A percentile compares a stretch with the other conserved stretches of the same genome.
These are phyloP conservation scores for Curvularia verruculosa DNA, from an alignment of 2,329 filamentous ascomycete species.

Conservation along the genomic window DNA sequence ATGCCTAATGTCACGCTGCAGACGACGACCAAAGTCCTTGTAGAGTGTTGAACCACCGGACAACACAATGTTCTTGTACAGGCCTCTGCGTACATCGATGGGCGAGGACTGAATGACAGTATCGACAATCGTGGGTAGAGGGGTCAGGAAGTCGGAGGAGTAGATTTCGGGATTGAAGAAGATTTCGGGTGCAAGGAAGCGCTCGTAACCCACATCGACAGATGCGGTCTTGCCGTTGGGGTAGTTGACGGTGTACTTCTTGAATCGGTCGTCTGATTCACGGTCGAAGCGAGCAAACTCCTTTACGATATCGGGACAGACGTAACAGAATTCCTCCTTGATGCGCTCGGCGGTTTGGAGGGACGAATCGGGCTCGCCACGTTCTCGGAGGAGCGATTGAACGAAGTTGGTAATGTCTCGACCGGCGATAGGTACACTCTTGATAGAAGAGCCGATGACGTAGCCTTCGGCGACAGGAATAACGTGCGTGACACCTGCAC, in stretches of 20 bases:
- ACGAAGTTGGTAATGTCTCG: constrained; percentile 99
- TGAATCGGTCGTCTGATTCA: constrained; percentile 82
- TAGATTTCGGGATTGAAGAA: constrained; percentile 99
- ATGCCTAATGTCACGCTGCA: constrained; percentile 97
- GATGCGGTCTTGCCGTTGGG: constrained; percentile 82
- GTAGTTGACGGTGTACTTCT: constrained; percentile 85
- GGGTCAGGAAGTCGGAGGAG: constrained; percentile 96
- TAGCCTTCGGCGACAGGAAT: constrained; percentile 98
- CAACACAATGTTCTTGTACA: constrained; percentile 99
- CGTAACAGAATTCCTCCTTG: constrained; percentile 98
- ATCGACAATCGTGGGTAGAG: constrained; percentile 91
- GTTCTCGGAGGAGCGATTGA: constrained; percentile 91
- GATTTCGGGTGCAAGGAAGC: constrained; percentile 97
- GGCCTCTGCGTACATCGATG: constrained; percentile 92
- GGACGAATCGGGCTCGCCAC: constrained; percentile 94
- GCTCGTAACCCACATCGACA: constrained; percentile 96
- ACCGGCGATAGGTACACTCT: constrained; percentile 96
- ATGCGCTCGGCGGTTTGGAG: constrained; percentile 97
- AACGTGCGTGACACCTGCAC: constrained; percentile 98
- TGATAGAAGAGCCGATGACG: constrained; percentile 98
- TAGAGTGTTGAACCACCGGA: constrained; percentile 97
- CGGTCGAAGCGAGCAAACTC: constrained; percentile 94
- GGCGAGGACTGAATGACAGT: constrained; percentile 96
- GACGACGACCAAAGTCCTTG: constrained; percentile 94
- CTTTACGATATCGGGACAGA: constrained; percentile 98